phyloP scores from a whole-genome alignment of 140 eudicot genomes.

The Bidens hawaiensis region DNA sequence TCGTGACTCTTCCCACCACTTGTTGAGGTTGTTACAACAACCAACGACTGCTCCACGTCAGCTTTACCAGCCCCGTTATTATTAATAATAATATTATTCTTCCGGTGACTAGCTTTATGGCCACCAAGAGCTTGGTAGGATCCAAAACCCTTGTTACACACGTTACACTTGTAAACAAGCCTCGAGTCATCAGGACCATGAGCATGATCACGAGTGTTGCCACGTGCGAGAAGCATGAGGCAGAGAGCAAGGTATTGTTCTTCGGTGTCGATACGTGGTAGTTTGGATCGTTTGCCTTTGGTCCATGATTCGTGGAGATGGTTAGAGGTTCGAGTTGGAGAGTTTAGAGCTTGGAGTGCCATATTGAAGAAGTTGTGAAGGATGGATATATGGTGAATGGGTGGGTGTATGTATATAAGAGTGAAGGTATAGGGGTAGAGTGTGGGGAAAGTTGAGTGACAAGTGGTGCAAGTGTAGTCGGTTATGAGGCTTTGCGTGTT shows the following conservation, averaged over 20 bases:
- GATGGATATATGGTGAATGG: not conserved
- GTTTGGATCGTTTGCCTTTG: conserved; percentile 76
- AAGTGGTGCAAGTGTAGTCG: conserved; percentile 31
- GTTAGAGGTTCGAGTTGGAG: conserved; percentile 38
- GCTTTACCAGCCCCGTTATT: conserved; percentile 19
- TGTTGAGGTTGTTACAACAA: conserved; percentile 23
- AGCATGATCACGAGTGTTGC: conserved; percentile 11
- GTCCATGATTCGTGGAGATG: conserved; percentile 45
- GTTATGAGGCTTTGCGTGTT: conserved; percentile 33
- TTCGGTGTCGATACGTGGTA: conserved; percentile 52
- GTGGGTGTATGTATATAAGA: not conserved
- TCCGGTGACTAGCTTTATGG: conserved; percentile 90
- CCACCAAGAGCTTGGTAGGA: conserved; percentile 95
- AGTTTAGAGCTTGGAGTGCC: conserved; percentile 75
- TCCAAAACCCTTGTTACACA: conserved; percentile 63
- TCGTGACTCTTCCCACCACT: conserved; percentile 50
- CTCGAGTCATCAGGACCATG: not conserved
- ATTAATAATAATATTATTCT: not conserved
- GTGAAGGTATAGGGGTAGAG: not conserved
- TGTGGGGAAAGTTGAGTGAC: conserved; percentile 41
- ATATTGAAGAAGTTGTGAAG: not conserved
- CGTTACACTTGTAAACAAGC: conserved; percentile 50
- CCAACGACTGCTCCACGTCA: conserved; percentile 30
- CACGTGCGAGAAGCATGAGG: conserved; percentile 76
- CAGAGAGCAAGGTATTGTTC: conserved; percentile 80